phyloP scores from a whole-genome alignment of 257 asterid species.

The Solanum appendiculatum region DNA sequence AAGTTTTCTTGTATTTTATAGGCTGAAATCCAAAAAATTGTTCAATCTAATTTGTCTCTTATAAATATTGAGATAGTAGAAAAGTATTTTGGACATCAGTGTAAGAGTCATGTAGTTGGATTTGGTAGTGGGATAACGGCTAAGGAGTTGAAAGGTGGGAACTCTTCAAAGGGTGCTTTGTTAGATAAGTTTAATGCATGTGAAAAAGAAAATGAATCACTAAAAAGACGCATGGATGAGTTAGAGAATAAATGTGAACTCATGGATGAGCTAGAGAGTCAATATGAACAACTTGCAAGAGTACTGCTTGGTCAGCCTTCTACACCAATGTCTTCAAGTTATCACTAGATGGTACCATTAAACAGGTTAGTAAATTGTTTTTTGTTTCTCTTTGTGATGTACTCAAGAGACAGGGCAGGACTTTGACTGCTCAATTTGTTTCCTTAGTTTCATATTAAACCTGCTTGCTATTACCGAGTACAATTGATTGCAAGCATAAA shows the following conservation, averaged over 20 bases:
- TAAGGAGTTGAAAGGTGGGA: background rate
- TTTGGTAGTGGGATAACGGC: too few relatives aligned
- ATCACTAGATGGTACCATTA: background rate
- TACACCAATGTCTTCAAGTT: background rate
- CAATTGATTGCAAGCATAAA: background rate
- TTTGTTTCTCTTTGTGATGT: background rate
- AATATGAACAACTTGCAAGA: background rate
- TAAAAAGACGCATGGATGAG: too few relatives aligned
- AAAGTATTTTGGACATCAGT: too few relatives aligned
- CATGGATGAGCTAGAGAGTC: background rate
- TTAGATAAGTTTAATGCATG: background rate
- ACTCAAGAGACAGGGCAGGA: background rate
- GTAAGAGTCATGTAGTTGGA: too few relatives aligned
- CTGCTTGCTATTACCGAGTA: background rate
- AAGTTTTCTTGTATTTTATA: too few relatives aligned
- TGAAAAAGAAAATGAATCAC: background rate
- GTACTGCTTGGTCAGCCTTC: background rate
- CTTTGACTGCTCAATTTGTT: background rate
- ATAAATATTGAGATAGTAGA: too few relatives aligned
- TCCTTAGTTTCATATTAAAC: background rate
- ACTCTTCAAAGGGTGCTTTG: background rate
- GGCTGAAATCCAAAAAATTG: too few relatives aligned
- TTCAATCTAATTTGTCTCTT: too few relatives aligned
- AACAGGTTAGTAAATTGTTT: fast-evolving
- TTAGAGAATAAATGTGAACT: background rate